These are phyloP conservation scores for Tuber aestivum DNA, from an alignment of 495 filamentous ascomycete species.

Conservation along the genomic window DNA sequence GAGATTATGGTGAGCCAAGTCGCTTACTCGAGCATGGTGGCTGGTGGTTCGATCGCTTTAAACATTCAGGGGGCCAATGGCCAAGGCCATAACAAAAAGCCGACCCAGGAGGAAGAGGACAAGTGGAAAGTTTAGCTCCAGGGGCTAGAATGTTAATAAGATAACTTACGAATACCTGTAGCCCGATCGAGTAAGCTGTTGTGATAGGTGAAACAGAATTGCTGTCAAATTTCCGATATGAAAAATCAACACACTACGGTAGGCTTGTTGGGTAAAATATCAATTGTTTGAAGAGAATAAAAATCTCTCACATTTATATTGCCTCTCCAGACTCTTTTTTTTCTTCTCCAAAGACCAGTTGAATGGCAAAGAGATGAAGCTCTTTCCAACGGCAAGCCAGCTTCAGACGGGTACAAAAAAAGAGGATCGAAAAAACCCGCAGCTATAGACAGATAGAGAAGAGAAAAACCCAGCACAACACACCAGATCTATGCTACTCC, in stretches of 20 bases:
- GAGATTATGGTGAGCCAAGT: background rate
- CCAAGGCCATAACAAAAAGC: background rate
- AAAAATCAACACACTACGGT: background rate
- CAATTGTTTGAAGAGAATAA: background rate
- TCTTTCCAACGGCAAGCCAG: background rate
- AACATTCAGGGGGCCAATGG: background rate
- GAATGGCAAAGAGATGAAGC: constrained; percentile 13
- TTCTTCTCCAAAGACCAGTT: constrained; percentile 14
- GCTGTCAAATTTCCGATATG: background rate
- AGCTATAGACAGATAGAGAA: constrained; percentile 6
- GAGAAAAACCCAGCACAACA: constrained; percentile 4
- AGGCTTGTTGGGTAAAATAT: background rate
- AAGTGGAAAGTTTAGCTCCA: background rate
- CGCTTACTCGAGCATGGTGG: background rate
- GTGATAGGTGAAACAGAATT: background rate
- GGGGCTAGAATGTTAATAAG: background rate
- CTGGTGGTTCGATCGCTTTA: background rate
- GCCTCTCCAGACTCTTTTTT: constrained; percentile 2
- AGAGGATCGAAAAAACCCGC: constrained; percentile 2
- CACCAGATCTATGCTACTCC: constrained; percentile 5
- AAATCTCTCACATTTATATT: background rate
- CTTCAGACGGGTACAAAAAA: background rate
- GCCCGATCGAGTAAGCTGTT: background rate
- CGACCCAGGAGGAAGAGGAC: background rate
- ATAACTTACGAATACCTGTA: background rate